phyloP scores from a whole-genome alignment of 352 stramenopile genomes.

The Aphanomyces stellatus region DNA sequence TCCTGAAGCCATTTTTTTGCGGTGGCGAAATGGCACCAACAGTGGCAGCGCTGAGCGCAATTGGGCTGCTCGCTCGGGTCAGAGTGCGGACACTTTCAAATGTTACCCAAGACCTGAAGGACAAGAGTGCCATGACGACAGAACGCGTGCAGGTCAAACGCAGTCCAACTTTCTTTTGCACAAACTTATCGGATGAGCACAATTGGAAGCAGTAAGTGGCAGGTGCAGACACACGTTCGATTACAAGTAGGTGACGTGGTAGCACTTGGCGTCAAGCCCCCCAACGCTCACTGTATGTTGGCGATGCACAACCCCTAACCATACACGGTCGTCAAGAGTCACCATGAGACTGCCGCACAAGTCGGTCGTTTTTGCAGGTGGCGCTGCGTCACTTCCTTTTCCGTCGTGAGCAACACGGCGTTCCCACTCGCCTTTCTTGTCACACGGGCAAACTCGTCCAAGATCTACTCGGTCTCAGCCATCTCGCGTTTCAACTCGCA shows the following conservation, averaged over 20 bases:
- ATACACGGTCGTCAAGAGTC: background rate
- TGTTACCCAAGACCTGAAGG: too few relatives aligned
- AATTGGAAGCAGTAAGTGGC: too few relatives aligned
- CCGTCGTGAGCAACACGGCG: slow-evolving; percentile 15
- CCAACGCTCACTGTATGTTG: slow-evolving; percentile 14
- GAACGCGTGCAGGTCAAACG: too few relatives aligned
- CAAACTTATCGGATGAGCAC: too few relatives aligned
- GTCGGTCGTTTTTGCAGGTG: slow-evolving; percentile 5
- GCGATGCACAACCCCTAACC: slow-evolving; percentile 8
- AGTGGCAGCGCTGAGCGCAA: too few relatives aligned
- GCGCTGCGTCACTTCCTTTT: background rate
- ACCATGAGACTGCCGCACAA: background rate
- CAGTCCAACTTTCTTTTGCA: too few relatives aligned
- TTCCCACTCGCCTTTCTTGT: background rate
- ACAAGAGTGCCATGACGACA: too few relatives aligned
- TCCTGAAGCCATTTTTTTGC: too few relatives aligned
- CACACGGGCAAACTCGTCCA: slow-evolving; percentile 15
- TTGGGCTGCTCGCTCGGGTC: too few relatives aligned
- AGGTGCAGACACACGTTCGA: background rate
- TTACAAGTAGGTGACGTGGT: slow-evolving; percentile 19
- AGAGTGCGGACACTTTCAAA: too few relatives aligned
- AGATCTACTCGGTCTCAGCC: background rate
- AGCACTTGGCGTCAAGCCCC: slow-evolving; percentile 19
- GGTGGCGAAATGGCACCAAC: too few relatives aligned
- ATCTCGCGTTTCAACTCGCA: background rate